Base-by-base conservation (phyloP, 129 eudicot species). In the Saposhnikovia divaricata region DNA sequence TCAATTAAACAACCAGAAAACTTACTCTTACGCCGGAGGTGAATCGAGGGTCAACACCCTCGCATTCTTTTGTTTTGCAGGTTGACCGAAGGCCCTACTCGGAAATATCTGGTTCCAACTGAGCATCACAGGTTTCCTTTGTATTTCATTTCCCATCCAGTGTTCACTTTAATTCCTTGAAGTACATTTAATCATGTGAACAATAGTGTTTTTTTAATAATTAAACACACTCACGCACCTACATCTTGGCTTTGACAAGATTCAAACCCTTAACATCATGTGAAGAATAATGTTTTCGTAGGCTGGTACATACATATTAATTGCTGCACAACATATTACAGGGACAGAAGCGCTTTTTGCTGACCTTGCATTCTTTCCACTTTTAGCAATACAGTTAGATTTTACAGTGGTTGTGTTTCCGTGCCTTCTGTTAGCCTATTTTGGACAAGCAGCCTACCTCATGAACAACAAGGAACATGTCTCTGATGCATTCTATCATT, bases 331-430 rank as follows among this genome's bases (percentile, higher is more conserved):
- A 21, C 15, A 25, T 65, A 46, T 89, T 85, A 76, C 93, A 93
- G 98, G 98, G 78, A 88, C 93, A 18, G 98, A 93, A 84, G 98
- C 98, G 74, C 97, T 93, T 38, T 93, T 91, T 81, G 97, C 98
- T 76, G 98, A 93, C 87, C 93, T 93, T 78, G 96, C 90, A 16
- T 96, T 91, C 89, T 93, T 88, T 82, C 98, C 98, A 1, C 88
- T 93, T 51, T 78, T 90, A 10, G 98, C 98, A 73, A 74, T 93
- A 78, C 98, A 93, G 85, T 90, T 93, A 70, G 97, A 97, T 69
- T 93, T 93, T 66, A 93, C 98, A 9, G 83, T 81, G 6, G 77
- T 93, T 44, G 98, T 93, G 59, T 93, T 93, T 78, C 98, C 98
- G 15, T 90, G 96, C 84, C 98, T 93, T 88, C 98, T 91, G 80